A percentile compares a stretch with the other conserved stretches of the same genome.
Conservation (phyloP, 805 yeast species). For the Yamadazyma phyllophila region DNA sequence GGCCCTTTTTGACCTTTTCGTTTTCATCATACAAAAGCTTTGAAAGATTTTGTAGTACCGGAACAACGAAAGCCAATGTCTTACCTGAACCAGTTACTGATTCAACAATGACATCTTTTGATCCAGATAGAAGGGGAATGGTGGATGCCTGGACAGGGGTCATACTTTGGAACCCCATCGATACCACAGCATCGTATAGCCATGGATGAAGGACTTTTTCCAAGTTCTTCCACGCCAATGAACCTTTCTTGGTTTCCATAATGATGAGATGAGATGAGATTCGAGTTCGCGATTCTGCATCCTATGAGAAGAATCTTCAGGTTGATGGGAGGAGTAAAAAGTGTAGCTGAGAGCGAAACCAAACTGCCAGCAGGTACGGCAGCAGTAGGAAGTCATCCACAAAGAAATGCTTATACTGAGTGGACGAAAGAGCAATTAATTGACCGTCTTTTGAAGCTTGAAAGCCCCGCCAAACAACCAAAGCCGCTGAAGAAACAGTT, state of each 20-base stretch:
- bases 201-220: slow-evolving; percentile 60
- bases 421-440: slow-evolving; percentile 73
- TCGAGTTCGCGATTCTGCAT: not conserved
- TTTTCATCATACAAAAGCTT: slow-evolving; percentile 23
- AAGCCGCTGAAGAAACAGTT: slow-evolving; percentile 43
- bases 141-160: slow-evolving; percentile 97
- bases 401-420: slow-evolving; percentile 34
- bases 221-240: slow-evolving; percentile 63
- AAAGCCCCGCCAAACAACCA: slow-evolving; percentile 20
- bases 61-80: slow-evolving; percentile 85
- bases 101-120: slow-evolving; percentile 94
- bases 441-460: slow-evolving; percentile 54
- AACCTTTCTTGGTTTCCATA: slow-evolving; percentile 28
- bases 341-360: not conserved
- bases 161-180: slow-evolving; percentile 76
- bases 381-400: not conserved
- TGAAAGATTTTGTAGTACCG: slow-evolving; percentile 67
- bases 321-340: not conserved
- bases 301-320: slow-evolving; percentile 4
- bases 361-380: not conserved
- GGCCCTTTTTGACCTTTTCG: slow-evolving; percentile 53
- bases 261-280: slow-evolving; percentile 2
- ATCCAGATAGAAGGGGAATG: slow-evolving; percentile 76
- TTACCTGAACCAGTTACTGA: slow-evolving; percentile 99
- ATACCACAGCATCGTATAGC: slow-evolving; percentile 66